Base-by-base conservation (phyloP, 352 stramenopile species). In the Globisporangium cystogenes region DNA sequence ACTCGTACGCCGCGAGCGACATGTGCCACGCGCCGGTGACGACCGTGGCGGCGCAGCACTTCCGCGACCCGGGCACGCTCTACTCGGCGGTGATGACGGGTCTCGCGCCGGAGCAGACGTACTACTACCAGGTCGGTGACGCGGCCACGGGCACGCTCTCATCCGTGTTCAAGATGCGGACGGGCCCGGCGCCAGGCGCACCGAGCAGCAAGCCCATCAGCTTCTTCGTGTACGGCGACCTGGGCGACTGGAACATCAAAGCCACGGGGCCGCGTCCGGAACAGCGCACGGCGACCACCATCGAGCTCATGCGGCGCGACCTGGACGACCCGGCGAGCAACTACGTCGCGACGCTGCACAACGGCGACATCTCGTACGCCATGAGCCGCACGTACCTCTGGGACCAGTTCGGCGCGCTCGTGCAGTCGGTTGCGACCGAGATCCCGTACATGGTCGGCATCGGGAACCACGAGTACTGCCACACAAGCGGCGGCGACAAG, bases 301-400 rank as follows among this genome's bases (percentile, higher is more conserved):
- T 70, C 26, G 44, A 66, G 20, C 59, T 72, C 44, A 57, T 83
- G 18, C 48, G 42, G 6, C 43, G 59, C 7, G 60, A 74, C 6
- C 47, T 80, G 46, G 44, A 62, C 23, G 46, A 44, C 10, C 27
- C 35, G 1, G 23, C 44, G 14, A 37, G 21, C 31, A 75, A 86
- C 41, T 67, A 80, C 42, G 59, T 67, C 23, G 75, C 54, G 1
- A 67, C 86, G n/a, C 67, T 93, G 61, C 80, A 91, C 53, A 67
- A 88, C 41, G 83, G 83, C 20, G 83, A 92, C 57, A 51, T 86
- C 20, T 78, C 64, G 49, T 93, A 93, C 57, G 79, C 86, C 21
- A 59, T 60, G 42, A 46, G 64, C 12, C 57, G 63, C 7, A 12
- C 33, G 33, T 37, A 18, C 33, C 16, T 37, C 11, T 96, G 86